These are phyloP conservation scores for Eustoma russellianum DNA, from an alignment of 257 asterid genomes.

Conservation along the genomic window DNA sequence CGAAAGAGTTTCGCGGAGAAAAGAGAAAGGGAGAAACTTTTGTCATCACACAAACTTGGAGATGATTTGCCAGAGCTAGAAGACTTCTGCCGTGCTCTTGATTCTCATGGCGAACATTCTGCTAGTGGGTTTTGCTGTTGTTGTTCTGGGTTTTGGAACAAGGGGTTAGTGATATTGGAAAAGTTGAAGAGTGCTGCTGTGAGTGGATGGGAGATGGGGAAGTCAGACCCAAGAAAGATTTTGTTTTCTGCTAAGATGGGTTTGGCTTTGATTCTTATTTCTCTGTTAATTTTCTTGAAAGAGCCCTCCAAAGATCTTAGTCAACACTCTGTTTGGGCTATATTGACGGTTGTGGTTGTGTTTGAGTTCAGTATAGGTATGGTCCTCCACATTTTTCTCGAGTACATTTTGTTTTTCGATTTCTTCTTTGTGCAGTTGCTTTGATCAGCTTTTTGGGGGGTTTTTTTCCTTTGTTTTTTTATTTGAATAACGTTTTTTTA, in stretches of 20 bases:
- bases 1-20: constrained; percentile 25
- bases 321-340: constrained; percentile 62
- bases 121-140: constrained; percentile 1
- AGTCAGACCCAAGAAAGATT: constrained; percentile 56
- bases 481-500: too few species aligned
- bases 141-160: constrained; percentile 9
- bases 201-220: constrained; percentile 48
- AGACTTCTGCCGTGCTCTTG: not conserved
- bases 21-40: constrained; percentile 18
- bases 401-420: too few species aligned
- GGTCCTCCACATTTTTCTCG: not conserved
- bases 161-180: constrained; percentile 14
- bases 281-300: constrained; percentile 48
- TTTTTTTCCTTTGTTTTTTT: not conserved
- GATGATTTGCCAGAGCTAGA: constrained; percentile 20
- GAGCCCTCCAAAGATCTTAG: constrained; percentile 45
- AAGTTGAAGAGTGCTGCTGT: constrained; percentile 11
- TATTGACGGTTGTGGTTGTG: constrained; percentile 65
- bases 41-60: constrained; percentile 7
- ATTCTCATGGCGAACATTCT: not conserved
- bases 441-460: not conserved
- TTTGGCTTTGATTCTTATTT: constrained; percentile 48
- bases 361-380: constrained; percentile 82
- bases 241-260: constrained; percentile 63
- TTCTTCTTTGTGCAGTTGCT: not conserved